Percentiles rank a stretch among this genome's conserved stretches.
phyloP scores from a whole-genome alignment of 1,284 basidiomycete genomes.

The Anthracocystis walkeri region DNA sequence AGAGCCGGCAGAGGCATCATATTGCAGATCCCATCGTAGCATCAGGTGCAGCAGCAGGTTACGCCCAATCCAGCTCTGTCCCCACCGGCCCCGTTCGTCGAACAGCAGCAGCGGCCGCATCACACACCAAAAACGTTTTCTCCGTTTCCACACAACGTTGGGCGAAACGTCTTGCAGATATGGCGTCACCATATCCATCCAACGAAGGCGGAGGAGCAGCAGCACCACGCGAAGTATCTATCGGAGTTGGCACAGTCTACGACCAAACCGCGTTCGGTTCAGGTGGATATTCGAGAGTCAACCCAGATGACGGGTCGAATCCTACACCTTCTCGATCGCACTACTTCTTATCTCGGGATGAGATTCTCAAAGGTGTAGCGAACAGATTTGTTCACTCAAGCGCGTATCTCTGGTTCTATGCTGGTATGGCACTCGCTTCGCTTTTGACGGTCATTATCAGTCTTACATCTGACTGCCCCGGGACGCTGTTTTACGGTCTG shows the following conservation, averaged over 20 bases:
- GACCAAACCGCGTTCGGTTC: conserved; percentile 33
- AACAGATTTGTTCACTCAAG: conserved; percentile 68
- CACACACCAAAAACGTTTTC: conserved; percentile 52
- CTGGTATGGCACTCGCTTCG: conserved; percentile 63
- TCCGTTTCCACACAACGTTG: conserved; percentile 47
- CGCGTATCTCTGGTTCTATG: conserved; percentile 68
- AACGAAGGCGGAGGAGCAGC: conserved; percentile 3
- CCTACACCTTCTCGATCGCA: conserved; percentile 47
- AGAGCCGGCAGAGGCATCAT: conserved; percentile 30
- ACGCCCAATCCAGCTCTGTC: conserved; percentile 27
- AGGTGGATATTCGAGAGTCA: conserved; percentile 20
- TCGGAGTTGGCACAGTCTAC: conserved; percentile 45
- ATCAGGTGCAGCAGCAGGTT: conserved; percentile 18
- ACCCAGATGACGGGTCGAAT: conserved; percentile 3
- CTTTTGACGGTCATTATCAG: conserved; percentile 64
- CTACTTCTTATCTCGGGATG: conserved; percentile 62
- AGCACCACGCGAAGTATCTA: conserved; percentile 25
- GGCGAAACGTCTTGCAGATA: conserved; percentile 41
- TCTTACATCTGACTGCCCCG: conserved; percentile 62
- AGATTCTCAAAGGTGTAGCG: conserved; percentile 67
- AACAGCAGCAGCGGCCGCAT: conserved; percentile 20
- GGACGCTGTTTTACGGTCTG: conserved; percentile 63
- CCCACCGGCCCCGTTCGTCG: conserved; percentile 31
- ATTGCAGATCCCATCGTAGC: conserved; percentile 44
- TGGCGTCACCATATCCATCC: conserved; percentile 27